These are phyloP conservation scores for Fusarium kyushuense DNA, from an alignment of 2,329 filamentous ascomycete genomes.

Conservation along the genomic window DNA sequence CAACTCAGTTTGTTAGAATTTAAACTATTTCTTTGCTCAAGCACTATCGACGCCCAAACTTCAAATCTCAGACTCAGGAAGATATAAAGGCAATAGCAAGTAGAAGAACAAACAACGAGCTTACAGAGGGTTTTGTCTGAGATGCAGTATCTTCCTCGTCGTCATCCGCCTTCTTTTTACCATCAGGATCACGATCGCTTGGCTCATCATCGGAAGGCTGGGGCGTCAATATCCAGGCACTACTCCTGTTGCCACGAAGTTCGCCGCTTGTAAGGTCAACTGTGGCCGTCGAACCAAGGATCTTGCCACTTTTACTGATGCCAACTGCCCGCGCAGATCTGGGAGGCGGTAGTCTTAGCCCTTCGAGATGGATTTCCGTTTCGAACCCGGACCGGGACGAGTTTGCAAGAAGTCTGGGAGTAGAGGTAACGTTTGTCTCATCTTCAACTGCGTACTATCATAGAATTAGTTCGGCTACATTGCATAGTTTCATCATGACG, in stretches of 20 bases:
- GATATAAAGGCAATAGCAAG: constrained; percentile 23
- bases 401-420: constrained; percentile 32
- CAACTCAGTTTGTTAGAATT: background rate
- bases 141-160: constrained; percentile 29
- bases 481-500: background rate
- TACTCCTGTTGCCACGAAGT: constrained; percentile 40
- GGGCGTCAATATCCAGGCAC: constrained; percentile 28
- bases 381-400: constrained; percentile 42
- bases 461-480: constrained; percentile 2
- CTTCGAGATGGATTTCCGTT: constrained; percentile 30
- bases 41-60: background rate
- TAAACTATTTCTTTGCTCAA: background rate
- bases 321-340: constrained; percentile 36
- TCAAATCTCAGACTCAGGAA: background rate
- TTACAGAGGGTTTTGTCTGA: constrained; percentile 5
- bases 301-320: constrained; percentile 33
- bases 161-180: background rate
- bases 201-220: constrained; percentile 9
- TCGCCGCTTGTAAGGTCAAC: constrained; percentile 38
- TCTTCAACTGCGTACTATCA: constrained; percentile 36
- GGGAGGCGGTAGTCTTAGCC: background rate
- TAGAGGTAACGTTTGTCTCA: constrained; percentile 30
- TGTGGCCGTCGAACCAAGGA: constrained; percentile 37
- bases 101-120: constrained; percentile 25
- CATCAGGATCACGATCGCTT: background rate